Conservation (phyloP, 2,329 filamentous ascomycete genomes). For the Meredithiella fracta region DNA sequence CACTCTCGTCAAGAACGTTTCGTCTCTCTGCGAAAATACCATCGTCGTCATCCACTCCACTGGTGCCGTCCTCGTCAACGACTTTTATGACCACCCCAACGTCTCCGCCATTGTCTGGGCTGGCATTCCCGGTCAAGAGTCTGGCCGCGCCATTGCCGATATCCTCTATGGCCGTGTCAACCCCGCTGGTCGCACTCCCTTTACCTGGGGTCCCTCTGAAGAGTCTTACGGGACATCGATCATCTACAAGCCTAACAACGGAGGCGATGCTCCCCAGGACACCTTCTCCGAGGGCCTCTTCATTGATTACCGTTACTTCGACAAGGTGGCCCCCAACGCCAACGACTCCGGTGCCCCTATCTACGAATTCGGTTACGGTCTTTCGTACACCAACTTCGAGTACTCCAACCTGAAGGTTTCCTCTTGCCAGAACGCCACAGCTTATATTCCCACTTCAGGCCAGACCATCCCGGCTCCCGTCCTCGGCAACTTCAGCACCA, state of each 20-base stretch:
- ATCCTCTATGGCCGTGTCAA: slow-evolving; percentile 71
- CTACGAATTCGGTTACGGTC: slow-evolving; percentile 67
- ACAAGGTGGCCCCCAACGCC: slow-evolving; percentile 32
- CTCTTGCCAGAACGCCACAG: slow-evolving; percentile 27
- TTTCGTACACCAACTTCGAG: slow-evolving; percentile 65
- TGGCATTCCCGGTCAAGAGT: slow-evolving; percentile 68
- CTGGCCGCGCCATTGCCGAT: slow-evolving; percentile 61
- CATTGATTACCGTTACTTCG: slow-evolving; percentile 56
- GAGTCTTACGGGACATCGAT: slow-evolving; percentile 53
- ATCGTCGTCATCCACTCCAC: slow-evolving; percentile 81
- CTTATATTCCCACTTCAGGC: slow-evolving; percentile 45
- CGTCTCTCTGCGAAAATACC: slow-evolving; percentile 66
- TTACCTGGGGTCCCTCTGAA: slow-evolving; percentile 57
- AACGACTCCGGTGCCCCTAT: slow-evolving; percentile 41
- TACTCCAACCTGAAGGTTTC: slow-evolving; percentile 51
- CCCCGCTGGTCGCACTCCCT: slow-evolving; percentile 60
- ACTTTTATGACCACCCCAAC: slow-evolving; percentile 61
- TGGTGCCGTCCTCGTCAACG: slow-evolving; percentile 60
- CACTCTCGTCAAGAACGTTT: slow-evolving; percentile 62
- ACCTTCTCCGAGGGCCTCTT: slow-evolving; percentile 65
- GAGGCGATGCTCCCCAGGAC: slow-evolving; percentile 46
- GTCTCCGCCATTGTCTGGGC: slow-evolving; percentile 74
- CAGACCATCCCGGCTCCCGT: slow-evolving; percentile 45
- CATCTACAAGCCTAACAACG: slow-evolving; percentile 54
- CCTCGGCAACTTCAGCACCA: slow-evolving; percentile 46